Evolutionary conservation across 768 basidiomycete genomes (phyloP).

Genomic region (Lactarius tabidus): DNA sequence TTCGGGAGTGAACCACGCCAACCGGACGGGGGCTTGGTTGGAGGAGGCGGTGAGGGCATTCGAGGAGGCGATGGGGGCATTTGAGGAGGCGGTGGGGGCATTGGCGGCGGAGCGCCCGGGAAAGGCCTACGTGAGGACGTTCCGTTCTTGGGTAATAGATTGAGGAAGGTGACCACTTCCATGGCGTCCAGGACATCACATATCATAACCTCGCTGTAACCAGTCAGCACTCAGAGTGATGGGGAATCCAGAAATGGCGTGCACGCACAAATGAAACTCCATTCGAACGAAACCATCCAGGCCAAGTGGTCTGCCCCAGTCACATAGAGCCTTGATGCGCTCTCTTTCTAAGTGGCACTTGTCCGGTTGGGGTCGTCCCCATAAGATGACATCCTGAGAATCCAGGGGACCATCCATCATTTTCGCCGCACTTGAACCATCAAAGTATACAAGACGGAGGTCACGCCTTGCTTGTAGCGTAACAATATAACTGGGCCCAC

Average conservation of each 20-base stretch:
- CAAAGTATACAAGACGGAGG: conserved; percentile 23
- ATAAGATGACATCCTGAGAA: conserved; percentile 35
- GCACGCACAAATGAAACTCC: conserved; percentile 25
- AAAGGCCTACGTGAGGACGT: background rate
- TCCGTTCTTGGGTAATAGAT: conserved; percentile 11
- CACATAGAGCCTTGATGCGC: conserved; percentile 33
- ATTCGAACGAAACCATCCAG: conserved; percentile 35
- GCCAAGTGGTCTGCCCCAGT: conserved; percentile 33
- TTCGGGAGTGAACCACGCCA: conserved; percentile 21
- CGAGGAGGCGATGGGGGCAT: too few species aligned
- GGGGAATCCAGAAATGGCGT: background rate
- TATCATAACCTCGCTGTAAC: conserved; percentile 12
- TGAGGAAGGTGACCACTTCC: conserved; percentile 14
- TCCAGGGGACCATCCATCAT: conserved; percentile 35
- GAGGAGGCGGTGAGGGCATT: background rate
- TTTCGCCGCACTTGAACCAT: conserved; percentile 24
- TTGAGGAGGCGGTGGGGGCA: background rate
- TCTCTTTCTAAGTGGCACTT: conserved; percentile 26
- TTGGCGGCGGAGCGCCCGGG: too few species aligned
- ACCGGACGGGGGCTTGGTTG: conserved; percentile 16
- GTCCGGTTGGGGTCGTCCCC: conserved; percentile 30
- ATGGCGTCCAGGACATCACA: conserved; percentile 9
- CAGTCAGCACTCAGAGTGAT: background rate
- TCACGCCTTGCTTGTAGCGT: conserved; percentile 15
- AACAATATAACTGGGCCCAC: conserved; percentile 2